These are phyloP conservation scores for Psilocybe azurescens DNA, from an alignment of 768 basidiomycete species.

Conservation along the genomic window DNA sequence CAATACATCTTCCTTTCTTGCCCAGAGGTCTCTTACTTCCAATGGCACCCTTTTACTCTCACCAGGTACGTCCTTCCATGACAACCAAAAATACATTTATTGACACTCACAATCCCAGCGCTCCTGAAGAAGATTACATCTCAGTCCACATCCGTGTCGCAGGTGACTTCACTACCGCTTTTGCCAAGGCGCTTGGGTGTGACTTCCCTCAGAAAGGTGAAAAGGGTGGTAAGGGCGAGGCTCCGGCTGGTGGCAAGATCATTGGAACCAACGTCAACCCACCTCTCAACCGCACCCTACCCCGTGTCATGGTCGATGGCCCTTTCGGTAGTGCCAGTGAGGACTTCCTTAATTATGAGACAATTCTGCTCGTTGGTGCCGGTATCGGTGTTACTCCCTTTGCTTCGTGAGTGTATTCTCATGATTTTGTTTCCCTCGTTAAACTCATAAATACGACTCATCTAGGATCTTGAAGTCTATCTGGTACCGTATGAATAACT, in stretches of 20 bases:
- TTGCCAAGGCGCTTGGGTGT: slow-evolving; percentile 85
- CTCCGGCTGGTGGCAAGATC: slow-evolving; percentile 58
- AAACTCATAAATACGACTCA: not conserved
- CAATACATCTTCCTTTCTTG: slow-evolving; percentile 94
- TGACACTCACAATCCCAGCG: slow-evolving; percentile 44
- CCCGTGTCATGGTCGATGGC: slow-evolving; percentile 95
- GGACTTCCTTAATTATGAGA: slow-evolving; percentile 90
- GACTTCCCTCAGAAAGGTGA: slow-evolving; percentile 61
- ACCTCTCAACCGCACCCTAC: slow-evolving; percentile 74
- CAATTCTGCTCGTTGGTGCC: slow-evolving; percentile 87
- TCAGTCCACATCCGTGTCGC: slow-evolving; percentile 91
- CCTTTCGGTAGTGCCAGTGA: slow-evolving; percentile 94
- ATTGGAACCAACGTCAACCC: slow-evolving; percentile 61
- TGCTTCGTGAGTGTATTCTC: slow-evolving; percentile 70
- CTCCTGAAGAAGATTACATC: slow-evolving; percentile 95
- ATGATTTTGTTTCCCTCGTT: not conserved
- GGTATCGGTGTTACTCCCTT: slow-evolving; percentile 98
- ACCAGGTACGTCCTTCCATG: slow-evolving; percentile 60
- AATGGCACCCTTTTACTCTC: slow-evolving; percentile 97
- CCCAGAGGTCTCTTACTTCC: slow-evolving; percentile 92
- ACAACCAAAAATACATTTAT: slow-evolving; percentile 1
- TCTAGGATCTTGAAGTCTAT: slow-evolving; percentile 83
- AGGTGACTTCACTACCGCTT: slow-evolving; percentile 89
- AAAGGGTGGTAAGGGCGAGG: slow-evolving; percentile 51
- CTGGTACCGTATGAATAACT: slow-evolving; percentile 96